Evolutionary conservation across 768 basidiomycete species (phyloP), one percentile per base, ranked within the genome.

Genomic region (Pulveroboletus frians): DNA sequence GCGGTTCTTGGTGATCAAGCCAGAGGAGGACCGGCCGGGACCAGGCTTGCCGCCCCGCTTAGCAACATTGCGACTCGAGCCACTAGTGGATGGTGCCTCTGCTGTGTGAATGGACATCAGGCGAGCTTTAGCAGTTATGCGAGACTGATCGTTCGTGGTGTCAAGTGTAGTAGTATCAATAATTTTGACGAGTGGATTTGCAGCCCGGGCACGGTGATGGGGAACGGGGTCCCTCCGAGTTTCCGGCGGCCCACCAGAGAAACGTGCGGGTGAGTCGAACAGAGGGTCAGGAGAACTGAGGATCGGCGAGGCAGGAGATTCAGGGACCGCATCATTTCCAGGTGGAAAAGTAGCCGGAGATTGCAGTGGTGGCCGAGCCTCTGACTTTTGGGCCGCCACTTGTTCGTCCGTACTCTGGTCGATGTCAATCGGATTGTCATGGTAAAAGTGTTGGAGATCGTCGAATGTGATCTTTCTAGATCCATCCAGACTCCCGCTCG

Each of bases 161-260:
- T 70, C 53, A 11, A 60, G 49, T 1, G 47, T 48, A 6, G 72
- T 63, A 26, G 61, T 37, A 44, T 83, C 78, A 4, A 74, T 64
- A 51, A 79, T 62, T 55, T 79, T 79, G 17, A 85, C 74, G 4
- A 71, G 70, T 14, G 84, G 80, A 21, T 83, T 79, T 15, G 72
- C 71, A 13, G 65, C 69, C 38, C 80, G 76, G 1, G 62, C 67
- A 47, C 76, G 76, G 60, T 82, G 83, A 6, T 54, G 53, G 20
- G 70, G 70, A 5, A 20, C 23, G 3, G 50, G 8, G 1, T 43
- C 54, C 14, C 18, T 46, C 14, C 52, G 51, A 39, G 3, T 27
- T 50, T 56, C 55, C 4, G 39, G 37, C 6, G 30, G 27, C 39
- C 48, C 43, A 13, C 55, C 56, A 34, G 54, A 39, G 40, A 27